Percentiles rank a stretch among this genome's conserved stretches.
Evolutionary conservation across 2,329 filamentous ascomycete genomes (phyloP).

Genomic region (Diaporthe capsici): DNA sequence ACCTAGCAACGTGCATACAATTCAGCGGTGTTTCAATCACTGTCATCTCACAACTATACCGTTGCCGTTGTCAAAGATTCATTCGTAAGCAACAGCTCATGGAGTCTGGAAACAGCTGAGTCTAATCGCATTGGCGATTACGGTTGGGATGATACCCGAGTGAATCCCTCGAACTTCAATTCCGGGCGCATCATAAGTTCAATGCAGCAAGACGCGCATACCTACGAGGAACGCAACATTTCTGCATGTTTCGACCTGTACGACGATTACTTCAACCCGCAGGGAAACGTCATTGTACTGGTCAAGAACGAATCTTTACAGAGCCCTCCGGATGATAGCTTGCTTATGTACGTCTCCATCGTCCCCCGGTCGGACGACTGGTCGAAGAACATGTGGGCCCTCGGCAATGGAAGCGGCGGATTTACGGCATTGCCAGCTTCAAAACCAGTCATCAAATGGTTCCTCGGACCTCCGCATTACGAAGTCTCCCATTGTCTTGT

Average conservation of each 20-base stretch:
- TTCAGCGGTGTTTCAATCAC: slow-evolving; percentile 41
- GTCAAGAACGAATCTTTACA: neutral
- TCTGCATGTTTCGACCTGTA: slow-evolving; percentile 3
- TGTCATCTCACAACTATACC: slow-evolving; percentile 39
- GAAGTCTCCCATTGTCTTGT: neutral
- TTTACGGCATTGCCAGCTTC: neutral
- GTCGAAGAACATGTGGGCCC: neutral
- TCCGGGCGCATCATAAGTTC: neutral
- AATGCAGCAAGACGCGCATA: slow-evolving; percentile 2
- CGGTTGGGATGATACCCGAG: neutral
- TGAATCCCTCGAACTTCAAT: neutral
- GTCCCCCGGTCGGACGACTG: slow-evolving; percentile 1
- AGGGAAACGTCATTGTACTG: neutral
- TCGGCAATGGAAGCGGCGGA: neutral
- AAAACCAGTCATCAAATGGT: neutral
- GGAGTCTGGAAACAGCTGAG: neutral
- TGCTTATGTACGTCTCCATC: slow-evolving; percentile 3
- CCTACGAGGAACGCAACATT: neutral
- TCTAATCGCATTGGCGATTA: neutral
- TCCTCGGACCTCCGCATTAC: neutral
- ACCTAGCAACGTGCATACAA: slow-evolving; percentile 26
- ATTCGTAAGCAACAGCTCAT: neutral
- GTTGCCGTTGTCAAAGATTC: slow-evolving; percentile 21
- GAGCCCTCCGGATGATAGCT: neutral
- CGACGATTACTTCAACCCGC: neutral